These are phyloP conservation scores for Talaromyces sp. DNA, from an alignment of 2,329 filamentous ascomycete genomes.

Conservation along the genomic window DNA sequence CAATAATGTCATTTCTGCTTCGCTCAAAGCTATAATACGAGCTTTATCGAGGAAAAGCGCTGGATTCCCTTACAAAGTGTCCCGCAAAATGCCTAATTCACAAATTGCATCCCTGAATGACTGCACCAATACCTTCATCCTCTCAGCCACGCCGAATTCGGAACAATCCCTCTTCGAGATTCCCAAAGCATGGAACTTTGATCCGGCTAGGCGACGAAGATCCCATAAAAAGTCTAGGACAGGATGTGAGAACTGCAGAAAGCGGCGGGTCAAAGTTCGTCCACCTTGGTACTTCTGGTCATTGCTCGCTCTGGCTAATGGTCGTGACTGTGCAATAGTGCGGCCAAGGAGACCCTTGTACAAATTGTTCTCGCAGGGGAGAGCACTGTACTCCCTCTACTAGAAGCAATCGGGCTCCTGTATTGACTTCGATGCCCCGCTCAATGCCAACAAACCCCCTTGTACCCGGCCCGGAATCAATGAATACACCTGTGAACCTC, in stretches of 20 bases:
- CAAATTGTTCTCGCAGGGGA: constrained; percentile 4
- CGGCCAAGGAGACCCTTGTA: constrained; percentile 1
- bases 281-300: background rate
- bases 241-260: constrained; percentile 6
- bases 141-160: background rate
- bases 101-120: background rate
- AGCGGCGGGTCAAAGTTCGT: constrained; percentile 4
- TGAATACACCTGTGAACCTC: background rate
- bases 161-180: background rate
- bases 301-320: background rate
- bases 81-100: background rate
- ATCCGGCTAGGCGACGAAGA: constrained; percentile 4
- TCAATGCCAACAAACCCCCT: background rate
- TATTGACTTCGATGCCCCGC: background rate
- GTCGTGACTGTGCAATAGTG: background rate
- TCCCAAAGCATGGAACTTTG: background rate
- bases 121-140: constrained; percentile 1
- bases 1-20: background rate
- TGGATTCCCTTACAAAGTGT: background rate
- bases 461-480: background rate
- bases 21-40: background rate
- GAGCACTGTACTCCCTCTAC: background rate
- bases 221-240: constrained; percentile 6
- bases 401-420: background rate
- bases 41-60: background rate